Conservation (phyloP, 2,329 filamentous ascomycete species). For the Monilinia laxa region DNA sequence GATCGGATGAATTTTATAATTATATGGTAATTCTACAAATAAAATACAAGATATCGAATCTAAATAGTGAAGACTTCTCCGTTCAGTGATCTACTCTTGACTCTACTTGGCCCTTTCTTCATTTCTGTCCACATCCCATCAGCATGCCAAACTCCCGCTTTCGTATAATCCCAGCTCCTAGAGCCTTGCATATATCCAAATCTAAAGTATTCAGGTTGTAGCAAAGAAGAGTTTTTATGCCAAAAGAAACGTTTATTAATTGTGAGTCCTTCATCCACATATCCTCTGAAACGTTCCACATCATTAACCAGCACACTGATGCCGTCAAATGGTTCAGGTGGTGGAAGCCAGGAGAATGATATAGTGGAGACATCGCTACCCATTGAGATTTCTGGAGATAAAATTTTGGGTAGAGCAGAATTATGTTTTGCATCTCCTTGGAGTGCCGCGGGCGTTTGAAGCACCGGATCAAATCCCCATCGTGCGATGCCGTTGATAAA, state of each 20-base stretch:
- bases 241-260: slow-evolving; percentile 58
- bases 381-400: slow-evolving; percentile 49
- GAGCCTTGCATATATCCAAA: slow-evolving; percentile 73
- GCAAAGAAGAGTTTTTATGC: slow-evolving; percentile 49
- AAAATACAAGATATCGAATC: not conserved
- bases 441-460: slow-evolving; percentile 76
- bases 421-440: slow-evolving; percentile 65
- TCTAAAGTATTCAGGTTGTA: slow-evolving; percentile 69
- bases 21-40: slow-evolving; percentile 3
- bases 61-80: slow-evolving; percentile 28
- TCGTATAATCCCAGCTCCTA: slow-evolving; percentile 67
- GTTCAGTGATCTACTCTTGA: slow-evolving; percentile 34
- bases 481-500: slow-evolving; percentile 93
- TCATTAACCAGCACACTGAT: slow-evolving; percentile 82
- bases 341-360: slow-evolving; percentile 41
- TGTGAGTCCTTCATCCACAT: slow-evolving; percentile 53
- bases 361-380: slow-evolving; percentile 49
- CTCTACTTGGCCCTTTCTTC: slow-evolving; percentile 41
- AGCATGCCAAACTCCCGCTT: slow-evolving; percentile 67
- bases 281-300: slow-evolving; percentile 75
- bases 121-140: slow-evolving; percentile 67
- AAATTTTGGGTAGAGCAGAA: slow-evolving; percentile 58
- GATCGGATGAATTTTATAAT: no score
- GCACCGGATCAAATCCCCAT: slow-evolving; percentile 88
- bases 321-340: slow-evolving; percentile 63